Evolutionary conservation across 2,329 filamentous ascomycete genomes (phyloP).

Genomic region (Beauveria bassiana): DNA sequence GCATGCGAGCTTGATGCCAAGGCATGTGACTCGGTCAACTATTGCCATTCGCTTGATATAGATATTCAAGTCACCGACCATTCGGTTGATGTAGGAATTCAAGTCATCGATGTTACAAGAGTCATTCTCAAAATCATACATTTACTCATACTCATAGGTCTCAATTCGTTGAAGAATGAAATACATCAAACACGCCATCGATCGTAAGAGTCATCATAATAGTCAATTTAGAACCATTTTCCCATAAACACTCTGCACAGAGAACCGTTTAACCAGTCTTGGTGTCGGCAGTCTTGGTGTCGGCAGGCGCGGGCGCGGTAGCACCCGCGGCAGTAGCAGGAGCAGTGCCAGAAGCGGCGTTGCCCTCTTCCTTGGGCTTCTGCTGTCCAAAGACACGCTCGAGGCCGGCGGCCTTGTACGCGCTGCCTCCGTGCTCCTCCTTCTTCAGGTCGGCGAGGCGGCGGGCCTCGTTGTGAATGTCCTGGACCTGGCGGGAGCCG

Average conservation of each 20-base stretch:
- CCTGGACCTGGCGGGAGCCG: slow-evolving; percentile 79
- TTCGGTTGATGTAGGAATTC: no score
- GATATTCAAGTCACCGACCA: no score
- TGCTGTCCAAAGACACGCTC: slow-evolving; percentile 51
- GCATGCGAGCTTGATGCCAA: no score
- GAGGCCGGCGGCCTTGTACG: slow-evolving; percentile 51
- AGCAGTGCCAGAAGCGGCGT: slow-evolving; percentile 14
- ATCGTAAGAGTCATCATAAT: background rate
- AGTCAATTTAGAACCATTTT: background rate
- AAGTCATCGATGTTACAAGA: background rate
- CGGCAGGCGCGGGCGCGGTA: background rate
- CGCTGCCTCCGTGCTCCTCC: slow-evolving; percentile 49
- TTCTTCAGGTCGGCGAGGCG: slow-evolving; percentile 85
- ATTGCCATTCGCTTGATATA: no score
- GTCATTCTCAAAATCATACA: background rate
- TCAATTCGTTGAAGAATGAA: background rate
- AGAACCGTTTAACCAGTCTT: slow-evolving; percentile 7
- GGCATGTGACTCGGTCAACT: no score
- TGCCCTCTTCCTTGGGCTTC: slow-evolving; percentile 35
- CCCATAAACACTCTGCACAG: background rate
- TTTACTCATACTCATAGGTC: background rate
- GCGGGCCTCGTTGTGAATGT: slow-evolving; percentile 87
- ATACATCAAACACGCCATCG: background rate
- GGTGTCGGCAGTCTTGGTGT: slow-evolving; percentile 13
- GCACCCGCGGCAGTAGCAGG: slow-evolving; percentile 8